phyloP scores from a whole-genome alignment of 768 basidiomycete species.

The Tulasnella sp. region DNA sequence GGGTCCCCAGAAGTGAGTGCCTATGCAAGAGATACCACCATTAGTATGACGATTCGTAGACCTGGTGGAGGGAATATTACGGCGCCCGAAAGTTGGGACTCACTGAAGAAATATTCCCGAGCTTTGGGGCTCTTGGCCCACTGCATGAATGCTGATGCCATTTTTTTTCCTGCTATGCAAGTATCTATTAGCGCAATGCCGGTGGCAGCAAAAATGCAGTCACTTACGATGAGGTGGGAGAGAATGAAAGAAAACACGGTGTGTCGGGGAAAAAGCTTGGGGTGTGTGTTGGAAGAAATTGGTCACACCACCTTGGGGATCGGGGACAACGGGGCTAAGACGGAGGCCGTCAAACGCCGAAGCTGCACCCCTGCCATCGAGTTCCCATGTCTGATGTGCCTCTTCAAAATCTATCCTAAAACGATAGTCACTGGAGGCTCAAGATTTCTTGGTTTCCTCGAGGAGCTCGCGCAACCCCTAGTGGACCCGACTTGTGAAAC shows the following conservation, averaged over 20 bases:
- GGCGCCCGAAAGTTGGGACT: constrained; percentile 36
- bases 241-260: neutral
- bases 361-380: too few species aligned
- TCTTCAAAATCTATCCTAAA: too few species aligned
- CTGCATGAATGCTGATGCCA: constrained; percentile 80
- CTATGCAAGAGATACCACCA: constrained; percentile 39
- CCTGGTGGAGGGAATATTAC: constrained; percentile 28
- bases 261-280: neutral
- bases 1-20: constrained; percentile 98
- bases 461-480: too few species aligned
- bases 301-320: neutral
- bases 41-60: constrained; percentile 19
- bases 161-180: constrained; percentile 33
- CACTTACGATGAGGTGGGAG: neutral
- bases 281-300: constrained; percentile 11
- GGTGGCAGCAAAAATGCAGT: neutral
- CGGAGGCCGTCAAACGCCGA: neutral
- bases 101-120: constrained; percentile 92
- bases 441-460: too few species aligned
- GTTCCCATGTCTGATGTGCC: too few species aligned
- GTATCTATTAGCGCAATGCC: neutral
- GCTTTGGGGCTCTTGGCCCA: constrained; percentile 92
- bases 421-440: too few species aligned
- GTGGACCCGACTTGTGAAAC: too few species aligned
- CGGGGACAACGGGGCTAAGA: neutral